A percentile compares a stretch with the other conserved stretches of the same genome.
Evolutionary conservation across 2,329 filamentous ascomycete genomes (phyloP).

Genomic region (Colletotrichum coccodes): DNA sequence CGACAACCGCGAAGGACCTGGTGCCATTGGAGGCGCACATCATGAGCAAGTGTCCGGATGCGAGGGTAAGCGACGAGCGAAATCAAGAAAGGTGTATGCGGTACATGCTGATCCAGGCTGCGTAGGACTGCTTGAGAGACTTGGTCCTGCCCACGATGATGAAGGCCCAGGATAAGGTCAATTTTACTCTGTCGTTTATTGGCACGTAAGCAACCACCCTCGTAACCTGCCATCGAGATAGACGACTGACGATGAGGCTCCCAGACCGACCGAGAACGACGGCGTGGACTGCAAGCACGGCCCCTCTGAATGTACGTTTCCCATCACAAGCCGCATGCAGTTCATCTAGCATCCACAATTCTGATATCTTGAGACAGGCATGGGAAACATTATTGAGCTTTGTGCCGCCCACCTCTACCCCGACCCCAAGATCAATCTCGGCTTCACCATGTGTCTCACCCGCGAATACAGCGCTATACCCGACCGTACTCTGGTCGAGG

Average conservation of each 20-base stretch:
- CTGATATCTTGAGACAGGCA: constrained; percentile 51
- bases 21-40: constrained; percentile 94
- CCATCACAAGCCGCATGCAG: background rate
- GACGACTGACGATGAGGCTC: background rate
- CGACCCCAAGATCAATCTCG: constrained; percentile 86
- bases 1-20: constrained; percentile 38
- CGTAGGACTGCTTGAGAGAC: constrained; percentile 78
- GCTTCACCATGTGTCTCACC: constrained; percentile 92
- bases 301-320: constrained; percentile 74
- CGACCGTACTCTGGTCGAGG: constrained; percentile 78
- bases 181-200: constrained; percentile 92
- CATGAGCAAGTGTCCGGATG: constrained; percentile 97
- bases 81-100: background rate
- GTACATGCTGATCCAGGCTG: background rate
- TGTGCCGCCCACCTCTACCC: constrained; percentile 87
- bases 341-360: background rate
- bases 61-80: constrained; percentile 59
- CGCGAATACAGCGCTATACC: constrained; percentile 83
- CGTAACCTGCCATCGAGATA: constrained; percentile 5
- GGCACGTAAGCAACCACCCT: constrained; percentile 68
- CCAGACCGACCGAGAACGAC: constrained; percentile 77
- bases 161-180: constrained; percentile 81
- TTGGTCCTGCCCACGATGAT: constrained; percentile 90
- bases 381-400: constrained; percentile 94
- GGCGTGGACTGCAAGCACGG: constrained; percentile 92